Evolutionary conservation across 2,329 filamentous ascomycete genomes (phyloP).

Genomic region (Chaetomium strumarium): DNA sequence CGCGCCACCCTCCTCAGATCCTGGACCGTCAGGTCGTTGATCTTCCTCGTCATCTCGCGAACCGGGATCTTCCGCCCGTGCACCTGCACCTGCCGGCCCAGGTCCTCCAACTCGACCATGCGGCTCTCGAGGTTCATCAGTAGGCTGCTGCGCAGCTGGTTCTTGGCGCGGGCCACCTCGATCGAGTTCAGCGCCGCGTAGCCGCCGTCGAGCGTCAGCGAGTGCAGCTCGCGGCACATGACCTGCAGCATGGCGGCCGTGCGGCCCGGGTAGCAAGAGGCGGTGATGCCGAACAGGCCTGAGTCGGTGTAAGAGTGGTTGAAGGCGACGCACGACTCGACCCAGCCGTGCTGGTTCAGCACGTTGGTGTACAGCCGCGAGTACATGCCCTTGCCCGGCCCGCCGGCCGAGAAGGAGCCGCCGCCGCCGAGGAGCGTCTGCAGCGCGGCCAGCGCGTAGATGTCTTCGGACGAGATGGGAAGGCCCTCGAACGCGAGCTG

Average conservation of each 20-base stretch:
- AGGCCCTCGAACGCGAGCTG: slow-evolving; percentile 94
- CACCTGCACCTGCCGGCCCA: slow-evolving; percentile 93
- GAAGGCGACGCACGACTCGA: slow-evolving; percentile 91
- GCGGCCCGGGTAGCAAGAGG: slow-evolving; percentile 72
- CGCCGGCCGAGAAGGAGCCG: slow-evolving; percentile 92
- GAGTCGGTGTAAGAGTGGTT: slow-evolving; percentile 97
- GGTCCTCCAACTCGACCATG: slow-evolving; percentile 96
- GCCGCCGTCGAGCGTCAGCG: slow-evolving; percentile 69
- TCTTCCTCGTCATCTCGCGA: slow-evolving; percentile 83
- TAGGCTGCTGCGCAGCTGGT: slow-evolving; percentile 82
- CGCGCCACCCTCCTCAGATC: slow-evolving; percentile 79
- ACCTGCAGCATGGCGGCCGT: slow-evolving; percentile 85
- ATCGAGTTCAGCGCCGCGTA: slow-evolving; percentile 63
- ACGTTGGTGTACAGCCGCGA: slow-evolving; percentile 96
- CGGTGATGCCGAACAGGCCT: slow-evolving; percentile 89
- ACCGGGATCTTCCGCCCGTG: slow-evolving; percentile 90
- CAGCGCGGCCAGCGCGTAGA: slow-evolving; percentile 91
- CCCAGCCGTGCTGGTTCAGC: slow-evolving; percentile 95
- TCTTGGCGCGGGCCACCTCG: slow-evolving; percentile 92
- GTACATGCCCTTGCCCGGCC: slow-evolving; percentile 98
- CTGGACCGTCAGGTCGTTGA: slow-evolving; percentile 71
- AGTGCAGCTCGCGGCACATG: slow-evolving; percentile 83
- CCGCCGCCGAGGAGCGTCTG: slow-evolving; percentile 95
- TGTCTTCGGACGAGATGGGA: slow-evolving; percentile 83
- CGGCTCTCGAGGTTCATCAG: slow-evolving; percentile 97